Evolutionary conservation across 148 eudicot genomes (phyloP).

Genomic region (Persicaria tinctoria): DNA sequence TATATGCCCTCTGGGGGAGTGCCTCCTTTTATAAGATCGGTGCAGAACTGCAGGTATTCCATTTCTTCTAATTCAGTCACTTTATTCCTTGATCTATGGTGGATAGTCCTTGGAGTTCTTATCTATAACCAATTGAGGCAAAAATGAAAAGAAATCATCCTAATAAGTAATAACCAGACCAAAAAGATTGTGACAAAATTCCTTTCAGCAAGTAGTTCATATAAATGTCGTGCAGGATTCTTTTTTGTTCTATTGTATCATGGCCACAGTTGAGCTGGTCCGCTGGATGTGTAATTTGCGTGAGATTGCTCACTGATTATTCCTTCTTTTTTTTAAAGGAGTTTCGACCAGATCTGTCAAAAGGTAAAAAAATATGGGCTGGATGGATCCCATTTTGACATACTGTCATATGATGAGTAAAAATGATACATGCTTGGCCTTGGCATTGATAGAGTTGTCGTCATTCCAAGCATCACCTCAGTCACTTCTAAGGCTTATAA

Average conservation of each 20-base stretch:
- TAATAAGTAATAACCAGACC: no score
- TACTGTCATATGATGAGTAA: neutral
- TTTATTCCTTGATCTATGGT: neutral
- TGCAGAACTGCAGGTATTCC: neutral
- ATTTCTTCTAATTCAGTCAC: neutral
- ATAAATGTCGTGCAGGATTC: no score
- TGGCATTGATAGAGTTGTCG: neutral
- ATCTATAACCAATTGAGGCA: neutral
- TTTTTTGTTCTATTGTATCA: no score
- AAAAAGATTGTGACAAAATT: no score
- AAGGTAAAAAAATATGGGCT: neutral
- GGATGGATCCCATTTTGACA: neutral
- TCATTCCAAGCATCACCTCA: neutral
- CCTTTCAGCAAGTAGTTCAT: no score
- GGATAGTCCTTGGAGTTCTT: neutral
- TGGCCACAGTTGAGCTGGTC: neutral
- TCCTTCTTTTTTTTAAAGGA: neutral
- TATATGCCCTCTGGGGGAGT: neutral
- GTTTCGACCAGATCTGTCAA: neutral
- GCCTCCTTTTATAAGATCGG: neutral
- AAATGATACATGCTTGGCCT: neutral
- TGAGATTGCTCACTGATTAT: neutral
- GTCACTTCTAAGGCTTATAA: neutral
- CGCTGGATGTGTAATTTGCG: neutral
- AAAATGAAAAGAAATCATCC: neutral